Evolutionary conservation across 2,329 filamentous ascomycete species (phyloP), one percentile per base, ranked within the genome.

Genomic region (Corynespora cassiicola): DNA sequence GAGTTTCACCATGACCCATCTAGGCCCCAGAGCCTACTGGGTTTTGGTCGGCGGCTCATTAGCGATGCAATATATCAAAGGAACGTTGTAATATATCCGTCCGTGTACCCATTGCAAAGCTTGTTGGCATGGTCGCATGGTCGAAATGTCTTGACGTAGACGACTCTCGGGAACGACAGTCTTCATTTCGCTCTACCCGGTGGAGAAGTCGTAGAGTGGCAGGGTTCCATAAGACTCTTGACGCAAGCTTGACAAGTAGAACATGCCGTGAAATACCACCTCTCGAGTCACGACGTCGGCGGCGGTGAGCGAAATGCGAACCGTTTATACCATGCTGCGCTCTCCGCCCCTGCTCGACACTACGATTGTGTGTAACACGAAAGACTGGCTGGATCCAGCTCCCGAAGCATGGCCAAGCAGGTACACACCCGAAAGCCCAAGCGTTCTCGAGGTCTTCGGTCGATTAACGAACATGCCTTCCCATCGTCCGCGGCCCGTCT

Each of bases 251-350:
- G 31, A 38, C 32, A 30, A 45, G 33, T 45, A 19, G 31, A 47
- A 18, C 37, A 45, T 52, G 52, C 41, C 17, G 48, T 54, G 34
- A 19, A 31, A 47, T 35, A 16, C n/a, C n/a, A n/a, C n/a, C n/a
- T 14, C 22, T n/a, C 36, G 22, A 31, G 35, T 34, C 28, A 37
- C 46, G 26, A 35, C 35, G 47, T 43, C 20, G n/a, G 14, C 22
- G 33, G 42, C 36, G 42, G 42, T 43, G 46, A 54, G 45, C 41
- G 21, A 32, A 36, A n/a, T n/a, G n/a, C n/a, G n/a, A n/a, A n/a
- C n/a, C n/a, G n/a, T n/a, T n/a, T n/a, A n/a, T n/a, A n/a, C n/a
- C n/a, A n/a, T n/a, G n/a, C n/a, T n/a, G n/a, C n/a, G n/a, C n/a
- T n/a, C 20, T 33, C 24, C 12, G 47, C 36, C 45, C 52, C 39